Evolutionary conservation across 2,329 filamentous ascomycete genomes (phyloP).

Genomic region (Scedosporium minutisporum): DNA sequence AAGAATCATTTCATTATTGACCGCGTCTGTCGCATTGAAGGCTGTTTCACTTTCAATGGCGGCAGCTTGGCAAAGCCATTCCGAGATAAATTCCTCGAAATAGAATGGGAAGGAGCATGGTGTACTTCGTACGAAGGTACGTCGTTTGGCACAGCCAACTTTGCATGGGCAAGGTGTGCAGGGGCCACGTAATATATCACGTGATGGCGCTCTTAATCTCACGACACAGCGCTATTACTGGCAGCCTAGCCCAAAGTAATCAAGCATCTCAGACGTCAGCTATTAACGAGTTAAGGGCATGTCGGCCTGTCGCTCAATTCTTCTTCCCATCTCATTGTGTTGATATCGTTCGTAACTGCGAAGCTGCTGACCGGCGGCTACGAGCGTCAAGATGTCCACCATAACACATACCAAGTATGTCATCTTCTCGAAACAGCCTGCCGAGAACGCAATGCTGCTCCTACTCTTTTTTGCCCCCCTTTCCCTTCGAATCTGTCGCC

Average conservation of each 20-base stretch:
- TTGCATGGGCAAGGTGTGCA: no score
- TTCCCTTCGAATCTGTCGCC: background rate
- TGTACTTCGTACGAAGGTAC: no score
- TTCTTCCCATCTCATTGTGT: background rate
- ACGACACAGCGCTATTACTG: no score
- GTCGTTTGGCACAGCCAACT: no score
- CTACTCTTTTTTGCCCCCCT: background rate
- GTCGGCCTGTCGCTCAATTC: background rate
- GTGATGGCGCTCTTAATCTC: background rate
- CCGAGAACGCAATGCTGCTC: background rate
- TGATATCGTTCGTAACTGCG: background rate
- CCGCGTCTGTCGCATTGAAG: no score
- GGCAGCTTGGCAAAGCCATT: no score
- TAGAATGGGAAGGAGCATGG: no score
- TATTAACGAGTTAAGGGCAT: background rate
- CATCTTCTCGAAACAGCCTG: background rate
- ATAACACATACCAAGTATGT: background rate
- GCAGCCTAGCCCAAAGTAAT: background rate
- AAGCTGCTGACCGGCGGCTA: background rate
- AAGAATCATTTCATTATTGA: no score
- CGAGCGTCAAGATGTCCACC: background rate
- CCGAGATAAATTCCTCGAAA: no score
- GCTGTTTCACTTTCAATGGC: no score
- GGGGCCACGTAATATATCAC: constrained; percentile 1
- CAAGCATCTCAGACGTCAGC: background rate